phyloP scores from a whole-genome alignment of 139 green algal species.

The Chlorella sp. region DNA sequence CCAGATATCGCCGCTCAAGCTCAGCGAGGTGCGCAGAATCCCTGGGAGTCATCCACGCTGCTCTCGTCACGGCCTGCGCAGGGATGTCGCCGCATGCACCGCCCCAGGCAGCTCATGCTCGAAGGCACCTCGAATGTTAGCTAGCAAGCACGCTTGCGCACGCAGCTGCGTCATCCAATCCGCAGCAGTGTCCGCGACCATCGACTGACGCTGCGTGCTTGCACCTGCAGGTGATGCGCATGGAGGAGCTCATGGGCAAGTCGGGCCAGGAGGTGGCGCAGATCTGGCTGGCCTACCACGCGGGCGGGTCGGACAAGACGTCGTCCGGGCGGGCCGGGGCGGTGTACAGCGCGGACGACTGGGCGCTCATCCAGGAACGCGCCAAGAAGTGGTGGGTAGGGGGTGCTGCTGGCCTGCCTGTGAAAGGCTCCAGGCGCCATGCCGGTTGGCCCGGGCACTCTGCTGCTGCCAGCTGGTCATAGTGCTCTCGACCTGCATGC shows the following conservation, averaged over 20 bases:
- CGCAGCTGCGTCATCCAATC: neutral
- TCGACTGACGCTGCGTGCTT: neutral
- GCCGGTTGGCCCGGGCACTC: no score
- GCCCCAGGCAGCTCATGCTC: no score
- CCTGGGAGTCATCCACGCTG: no score
- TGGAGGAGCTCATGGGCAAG: neutral
- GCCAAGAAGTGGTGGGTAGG: constrained; percentile 21
- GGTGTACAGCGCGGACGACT: constrained; percentile 19
- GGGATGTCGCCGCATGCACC: neutral
- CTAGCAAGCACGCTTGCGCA: neutral
- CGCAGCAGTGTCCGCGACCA: neutral
- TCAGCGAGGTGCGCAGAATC: no score
- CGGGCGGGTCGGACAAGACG: neutral
- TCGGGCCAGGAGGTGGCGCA: neutral
- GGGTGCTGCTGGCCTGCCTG: neutral
- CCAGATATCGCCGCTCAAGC: no score
- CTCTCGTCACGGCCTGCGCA: no score
- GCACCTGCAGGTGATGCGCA: neutral
- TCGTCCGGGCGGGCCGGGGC: neutral
- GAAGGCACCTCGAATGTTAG: neutral
- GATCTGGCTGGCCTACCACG: neutral
- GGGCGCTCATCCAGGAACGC: neutral
- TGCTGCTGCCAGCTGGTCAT: neutral
- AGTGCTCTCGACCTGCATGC: no score
- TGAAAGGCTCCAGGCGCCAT: neutral